Evolutionary conservation across 2,329 filamentous ascomycete species (phyloP), one percentile per base, ranked within the genome.

Genomic region (Coniosporium tulheliwenetii): DNA sequence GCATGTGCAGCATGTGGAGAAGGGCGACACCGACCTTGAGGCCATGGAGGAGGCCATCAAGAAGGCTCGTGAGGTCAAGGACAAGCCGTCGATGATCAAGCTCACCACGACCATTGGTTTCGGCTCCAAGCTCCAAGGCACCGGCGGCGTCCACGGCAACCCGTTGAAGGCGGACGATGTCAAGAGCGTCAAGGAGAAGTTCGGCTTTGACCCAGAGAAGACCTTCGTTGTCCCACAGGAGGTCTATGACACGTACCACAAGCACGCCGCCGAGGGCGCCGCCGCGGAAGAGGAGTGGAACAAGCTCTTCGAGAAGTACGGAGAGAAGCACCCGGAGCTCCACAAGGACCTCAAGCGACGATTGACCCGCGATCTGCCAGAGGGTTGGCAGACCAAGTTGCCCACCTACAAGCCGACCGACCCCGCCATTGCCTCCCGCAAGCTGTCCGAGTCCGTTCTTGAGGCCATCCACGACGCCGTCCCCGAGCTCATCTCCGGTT

Each of bases 81-180:
- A 96, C 75, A 98, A 96, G 81, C 91, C 91, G 48, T 82, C 87
- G 46, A 70, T 98, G 57, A 95, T 98, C 73, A 87, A 93, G 73
- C 78, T 98, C 55, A 86, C 79, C 62, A 98, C 91, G 60, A 96
- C 84, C 63, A 98, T 98, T 60, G 91, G 91, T 57, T 98, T 81
- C 67, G 91, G 91, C 55, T 96, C 91, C 54, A 77, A 82, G 65
- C 77, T 91, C 56, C 77, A 93, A 72, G 91, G 91, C 57, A 96
- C 91, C 52, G 81, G 85, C 63, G 85, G 85, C 64, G 91, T 98
- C 47, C 91, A 98, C 76, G 91, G 91, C 54, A 86, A 89, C 63
- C 82, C 91, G 46, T 77, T 98, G 52, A 96, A 96, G 79, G 75
- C 79, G 50, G 89, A 95, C 55, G 91, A 98, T 62, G 81, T 84